Percentiles rank a stretch among this genome's conserved stretches.
Evolutionary conservation across 495 filamentous ascomycete species (phyloP).

Genomic region (Aspergillus hancockii): DNA sequence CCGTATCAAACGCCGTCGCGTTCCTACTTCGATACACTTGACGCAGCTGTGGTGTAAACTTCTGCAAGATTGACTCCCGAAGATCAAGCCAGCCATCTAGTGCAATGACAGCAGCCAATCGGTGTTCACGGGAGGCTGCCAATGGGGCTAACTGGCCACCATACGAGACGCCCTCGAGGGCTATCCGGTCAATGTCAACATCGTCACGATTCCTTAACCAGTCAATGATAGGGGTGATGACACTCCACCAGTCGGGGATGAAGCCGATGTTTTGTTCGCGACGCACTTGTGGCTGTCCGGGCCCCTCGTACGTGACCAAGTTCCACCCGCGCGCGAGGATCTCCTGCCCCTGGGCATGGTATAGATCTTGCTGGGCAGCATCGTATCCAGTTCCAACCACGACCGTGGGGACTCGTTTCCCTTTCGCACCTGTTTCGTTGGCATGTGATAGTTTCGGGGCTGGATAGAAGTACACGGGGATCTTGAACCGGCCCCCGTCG

Average conservation of each 20-base stretch:
- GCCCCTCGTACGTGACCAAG: slow-evolving; percentile 50
- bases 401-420: slow-evolving; percentile 30
- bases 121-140: slow-evolving; percentile 46
- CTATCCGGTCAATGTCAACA: slow-evolving; percentile 29
- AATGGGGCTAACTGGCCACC: slow-evolving; percentile 39
- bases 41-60: too few relatives aligned
- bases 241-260: slow-evolving; percentile 50
- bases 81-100: slow-evolving; percentile 35
- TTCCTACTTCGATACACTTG: too few relatives aligned
- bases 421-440: slow-evolving; percentile 5
- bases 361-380: slow-evolving; percentile 45
- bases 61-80: too few relatives aligned
- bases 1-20: too few relatives aligned
- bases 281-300: slow-evolving; percentile 47
- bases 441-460: slow-evolving; percentile 34
- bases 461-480: slow-evolving; percentile 30
- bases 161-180: slow-evolving; percentile 37
- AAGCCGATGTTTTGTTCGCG: slow-evolving; percentile 48
- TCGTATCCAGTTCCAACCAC: slow-evolving; percentile 42
- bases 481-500: slow-evolving; percentile 31
- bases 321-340: slow-evolving; percentile 48
- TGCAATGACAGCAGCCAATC: slow-evolving; percentile 38
- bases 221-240: slow-evolving; percentile 47
- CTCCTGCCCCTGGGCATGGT: slow-evolving; percentile 32
- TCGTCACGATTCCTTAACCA: slow-evolving; percentile 28